Percentiles rank a stretch among this genome's conserved stretches.
phyloP scores from a whole-genome alignment of 1,284 basidiomycete species.

The Ceraceosorus guamensis region DNA sequence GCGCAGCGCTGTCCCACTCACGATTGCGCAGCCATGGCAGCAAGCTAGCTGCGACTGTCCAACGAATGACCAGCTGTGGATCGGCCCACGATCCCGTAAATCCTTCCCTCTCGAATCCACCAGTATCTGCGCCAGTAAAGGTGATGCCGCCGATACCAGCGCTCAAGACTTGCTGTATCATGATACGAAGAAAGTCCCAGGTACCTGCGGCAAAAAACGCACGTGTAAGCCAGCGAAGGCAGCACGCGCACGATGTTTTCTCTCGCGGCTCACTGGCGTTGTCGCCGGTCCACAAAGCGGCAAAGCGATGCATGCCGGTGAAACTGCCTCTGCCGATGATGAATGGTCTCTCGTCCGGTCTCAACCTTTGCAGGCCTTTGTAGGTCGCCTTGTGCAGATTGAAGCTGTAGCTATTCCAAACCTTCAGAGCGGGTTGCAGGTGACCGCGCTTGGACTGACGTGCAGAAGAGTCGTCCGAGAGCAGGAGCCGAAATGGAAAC shows the following conservation, averaged over 20 bases:
- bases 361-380: not conserved
- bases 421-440: not conserved
- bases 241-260: too few relatives aligned
- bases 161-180: conserved; percentile 3
- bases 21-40: conserved; percentile 4
- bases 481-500: conserved; percentile 3
- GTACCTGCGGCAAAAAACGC: not conserved
- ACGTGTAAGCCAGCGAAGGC: too few relatives aligned
- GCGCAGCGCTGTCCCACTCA: too few relatives aligned
- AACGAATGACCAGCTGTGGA: conserved; percentile 1
- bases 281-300: conserved; percentile 4
- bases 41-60: conserved; percentile 1
- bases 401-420: conserved; percentile 3
- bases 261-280: not conserved
- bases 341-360: conserved; percentile 1
- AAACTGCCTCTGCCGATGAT: conserved; percentile 5
- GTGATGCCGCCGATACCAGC: conserved; percentile 3
- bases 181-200: conserved; percentile 3
- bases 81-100: not conserved
- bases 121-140: conserved; percentile 3
- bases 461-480: not conserved
- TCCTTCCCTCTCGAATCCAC: conserved; percentile 1
- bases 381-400: conserved; percentile 6
- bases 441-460: not conserved
- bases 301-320: conserved; percentile 4